Evolutionary conservation across 345 rosid species (phyloP).

Genomic region (Microcos paniculata): DNA sequence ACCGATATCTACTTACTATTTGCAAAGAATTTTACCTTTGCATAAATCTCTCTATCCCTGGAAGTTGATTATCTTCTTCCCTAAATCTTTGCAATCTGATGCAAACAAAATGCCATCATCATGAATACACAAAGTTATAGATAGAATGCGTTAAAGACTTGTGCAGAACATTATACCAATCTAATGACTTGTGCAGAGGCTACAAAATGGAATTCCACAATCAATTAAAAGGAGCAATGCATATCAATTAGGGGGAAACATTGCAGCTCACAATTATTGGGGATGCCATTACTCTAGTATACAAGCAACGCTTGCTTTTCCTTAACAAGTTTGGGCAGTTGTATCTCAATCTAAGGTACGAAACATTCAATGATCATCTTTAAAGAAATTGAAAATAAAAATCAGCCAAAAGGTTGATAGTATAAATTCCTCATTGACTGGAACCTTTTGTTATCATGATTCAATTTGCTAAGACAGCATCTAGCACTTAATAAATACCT

Average conservation of each 20-base stretch:
- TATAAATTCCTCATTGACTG: background rate
- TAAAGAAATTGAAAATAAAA: background rate
- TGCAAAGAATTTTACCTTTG: constrained; percentile 79
- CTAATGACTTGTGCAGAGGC: too few species aligned
- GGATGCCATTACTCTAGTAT: background rate
- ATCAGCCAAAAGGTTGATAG: background rate
- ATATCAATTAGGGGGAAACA: background rate
- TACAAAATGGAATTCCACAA: too few species aligned
- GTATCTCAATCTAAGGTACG: background rate
- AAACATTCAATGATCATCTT: background rate
- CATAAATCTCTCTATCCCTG: constrained; percentile 80
- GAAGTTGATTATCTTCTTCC: constrained; percentile 84
- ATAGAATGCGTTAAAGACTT: background rate
- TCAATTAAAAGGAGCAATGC: background rate
- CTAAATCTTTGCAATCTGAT: constrained; percentile 72
- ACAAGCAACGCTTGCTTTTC: background rate
- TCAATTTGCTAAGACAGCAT: background rate
- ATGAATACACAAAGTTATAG: constrained; percentile 7
- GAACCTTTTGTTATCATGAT: background rate
- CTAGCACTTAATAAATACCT: constrained; percentile 48
- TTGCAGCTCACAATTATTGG: background rate
- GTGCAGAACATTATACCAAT: too few species aligned
- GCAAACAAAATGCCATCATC: background rate
- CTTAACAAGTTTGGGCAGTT: background rate
- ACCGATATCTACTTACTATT: constrained; percentile 47